Base-by-base conservation (phyloP, 805 yeast species). In the Myxozyma geophila region DNA sequence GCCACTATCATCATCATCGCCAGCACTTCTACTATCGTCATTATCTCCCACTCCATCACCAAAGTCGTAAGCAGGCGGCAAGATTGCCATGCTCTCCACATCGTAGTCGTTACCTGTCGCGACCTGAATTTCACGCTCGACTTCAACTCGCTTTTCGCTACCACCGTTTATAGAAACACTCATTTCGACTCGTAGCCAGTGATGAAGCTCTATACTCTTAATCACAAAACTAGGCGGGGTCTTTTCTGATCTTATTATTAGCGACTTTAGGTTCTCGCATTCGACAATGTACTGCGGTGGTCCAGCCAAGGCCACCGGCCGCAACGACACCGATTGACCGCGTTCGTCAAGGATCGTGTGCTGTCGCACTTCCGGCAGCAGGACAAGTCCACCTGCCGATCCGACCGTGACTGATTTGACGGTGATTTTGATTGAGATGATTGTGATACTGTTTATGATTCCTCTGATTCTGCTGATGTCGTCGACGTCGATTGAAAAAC, bases 41-140 rank as follows among this genome's bases (percentile, higher is more conserved):
- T n/a, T 44, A 17, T 46, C 19, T 8, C 28, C 41, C 41, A 3
- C 21, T 12, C 8, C 15, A 15, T 54, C 44, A 17, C 33, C 46
- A 17, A 51, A 40, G n/a, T 59, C 55, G 19, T 60, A 60, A 4
- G 56, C 59, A 7, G 65, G 65, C 41, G 65, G 65, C 44, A 62
- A 28, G 17, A 52, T 48, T n/a, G 36, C 10, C 47, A 21, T 17
- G 17, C 37, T 37, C 13, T 56, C 64, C 35, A 46, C 43, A 49
- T 62, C 62, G 35, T 35, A 62, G 47, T 44, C 59, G 17, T 56
- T 58, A 6, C 54, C 59, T 21, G 65, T 23, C 17, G 36, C 46
- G 17, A 62, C 49, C n/a, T 37, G 35, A 5, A 53, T 37, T 21
- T 46, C 46, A 13, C 39, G 49, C 28, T 40, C 37, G 5, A 54